Evolutionary conservation across 1,139 yeast species (phyloP), one percentile per base, ranked within the genome.

Genomic region (Torulaspora pretoriensis): DNA sequence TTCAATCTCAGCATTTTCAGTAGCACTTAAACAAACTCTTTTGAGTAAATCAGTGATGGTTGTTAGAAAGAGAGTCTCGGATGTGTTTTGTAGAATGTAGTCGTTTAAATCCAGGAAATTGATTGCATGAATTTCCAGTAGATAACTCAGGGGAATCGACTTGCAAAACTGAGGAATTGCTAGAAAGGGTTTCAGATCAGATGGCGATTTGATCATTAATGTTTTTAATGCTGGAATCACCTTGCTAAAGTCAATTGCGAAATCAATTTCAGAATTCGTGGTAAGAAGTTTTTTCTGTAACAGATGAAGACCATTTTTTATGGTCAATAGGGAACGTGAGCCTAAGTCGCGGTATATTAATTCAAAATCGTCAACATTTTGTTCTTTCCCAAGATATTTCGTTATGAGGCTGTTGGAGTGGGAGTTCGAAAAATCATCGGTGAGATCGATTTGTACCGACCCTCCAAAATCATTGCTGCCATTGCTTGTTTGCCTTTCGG

Each of bases 91-190:
- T 10, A 43, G 23, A 17, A 40, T 16, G n/a, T 46, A 43, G 27
- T 43, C 45, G 32, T 22, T 38, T 9, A 43, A 50, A 8, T 53
- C 56, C 4, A 55, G 35, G 28, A 56, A 55, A 48, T 65, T 65
- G 4, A 67, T 57, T 0, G 70, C 61, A 29, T 57, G 57, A 9
- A 62, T 50, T 43, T 67, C 67, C 35, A 69, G 46, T 1, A 61
- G 43, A 27, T 56, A 47, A 1, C 47, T 45, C 8, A 61, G 31
- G 3, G 67, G 66, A 12, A 67, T 38, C 7, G 57, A 41, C 8
- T 53, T 53, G 29, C 55, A 58, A 49, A 67, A 67, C 5, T 35
- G 29, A 2, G 59, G 46, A 3, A 54, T 42, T 1, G 51, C 28
- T 28, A 67, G 41, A 2, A 68, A 38, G 3, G 63, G 61, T 36